Evolutionary conservation across 129 eudicot genomes (phyloP).

Genomic region (Ambrosia artemisiifolia): DNA sequence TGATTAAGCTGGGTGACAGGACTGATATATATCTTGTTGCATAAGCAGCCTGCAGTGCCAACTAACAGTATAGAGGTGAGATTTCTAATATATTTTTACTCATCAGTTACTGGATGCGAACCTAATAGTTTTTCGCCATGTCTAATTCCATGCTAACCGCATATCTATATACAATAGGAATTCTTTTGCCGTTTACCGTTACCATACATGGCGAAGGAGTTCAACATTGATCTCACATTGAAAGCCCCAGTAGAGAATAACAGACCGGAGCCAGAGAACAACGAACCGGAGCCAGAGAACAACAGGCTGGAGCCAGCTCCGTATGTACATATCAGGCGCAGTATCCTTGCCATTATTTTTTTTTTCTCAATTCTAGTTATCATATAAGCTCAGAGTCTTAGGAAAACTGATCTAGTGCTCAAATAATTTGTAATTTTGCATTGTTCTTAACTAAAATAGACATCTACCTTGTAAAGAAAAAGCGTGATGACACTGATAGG

Average conservation of each 20-base stretch:
- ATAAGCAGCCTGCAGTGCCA: constrained; percentile 66
- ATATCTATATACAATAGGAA: constrained; percentile 41
- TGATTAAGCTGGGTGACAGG: constrained; percentile 58
- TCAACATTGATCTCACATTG: constrained; percentile 55
- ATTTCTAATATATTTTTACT: constrained; percentile 17
- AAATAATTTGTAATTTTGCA: background rate
- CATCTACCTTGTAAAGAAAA: constrained; percentile 77
- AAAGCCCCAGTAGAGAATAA: constrained; percentile 40
- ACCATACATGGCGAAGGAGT: constrained; percentile 61
- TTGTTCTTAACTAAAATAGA: constrained; percentile 44
- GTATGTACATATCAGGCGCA: constrained; percentile 74
- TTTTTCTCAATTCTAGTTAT: background rate
- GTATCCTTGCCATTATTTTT: constrained; percentile 55
- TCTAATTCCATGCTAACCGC: background rate
- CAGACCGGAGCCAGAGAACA: constrained; percentile 12
- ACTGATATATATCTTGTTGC: constrained; percentile 58
- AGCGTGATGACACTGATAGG: constrained; percentile 45
- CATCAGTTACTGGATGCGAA: constrained; percentile 2
- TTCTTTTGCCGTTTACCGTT: constrained; percentile 65
- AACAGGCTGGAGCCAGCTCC: constrained; percentile 59
- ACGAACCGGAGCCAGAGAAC: background rate
- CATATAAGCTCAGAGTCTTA: background rate
- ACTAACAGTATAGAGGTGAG: constrained; percentile 65
- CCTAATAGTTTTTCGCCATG: background rate
- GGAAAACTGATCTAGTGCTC: constrained; percentile 12